Percentiles rank a stretch among this genome's conserved stretches.
These are phyloP conservation scores for Auricularia sp. DNA, from an alignment of 768 basidiomycete genomes.

Conservation along the genomic window DNA sequence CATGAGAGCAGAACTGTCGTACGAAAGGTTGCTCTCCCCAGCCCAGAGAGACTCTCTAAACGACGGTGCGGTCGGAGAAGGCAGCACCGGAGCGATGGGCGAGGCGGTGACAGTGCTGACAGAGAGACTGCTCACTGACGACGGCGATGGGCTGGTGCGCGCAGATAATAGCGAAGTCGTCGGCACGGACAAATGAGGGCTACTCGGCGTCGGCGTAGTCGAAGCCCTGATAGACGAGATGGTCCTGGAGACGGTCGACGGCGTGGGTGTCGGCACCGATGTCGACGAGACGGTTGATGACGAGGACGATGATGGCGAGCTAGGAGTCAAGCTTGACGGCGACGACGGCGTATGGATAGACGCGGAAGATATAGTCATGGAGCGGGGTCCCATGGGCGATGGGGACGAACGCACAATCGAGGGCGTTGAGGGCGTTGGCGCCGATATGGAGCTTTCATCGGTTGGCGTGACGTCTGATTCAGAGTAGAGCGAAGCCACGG, in stretches of 20 bases:
- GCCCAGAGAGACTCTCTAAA: not conserved
- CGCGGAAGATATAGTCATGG: not conserved
- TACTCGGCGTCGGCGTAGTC: not conserved
- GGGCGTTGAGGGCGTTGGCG: not conserved
- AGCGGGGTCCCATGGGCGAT: not conserved
- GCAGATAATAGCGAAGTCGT: not conserved
- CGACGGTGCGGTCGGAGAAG: slow-evolving; percentile 4
- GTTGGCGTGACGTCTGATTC: not conserved
- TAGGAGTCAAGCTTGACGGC: not conserved
- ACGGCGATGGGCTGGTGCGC: not conserved
- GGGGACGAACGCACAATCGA: not conserved
- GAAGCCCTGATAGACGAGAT: slow-evolving; percentile 30
- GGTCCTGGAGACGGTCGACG: slow-evolving; percentile 25
- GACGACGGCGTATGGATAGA: not conserved
- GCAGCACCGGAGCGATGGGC: slow-evolving; percentile 5
- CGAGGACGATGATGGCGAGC: not conserved
- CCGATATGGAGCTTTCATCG: not conserved
- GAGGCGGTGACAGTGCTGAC: not conserved
- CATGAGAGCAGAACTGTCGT: not conserved
- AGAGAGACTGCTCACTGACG: not conserved
- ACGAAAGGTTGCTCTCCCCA: not conserved
- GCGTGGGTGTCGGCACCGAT: slow-evolving; percentile 16
- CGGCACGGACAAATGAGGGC: not conserved
- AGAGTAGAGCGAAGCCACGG: slow-evolving; percentile 3
- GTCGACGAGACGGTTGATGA: slow-evolving; percentile 6